Evolutionary conservation across 805 yeast genomes (phyloP), one percentile per base, ranked within the genome.

Genomic region (Candida orba): DNA sequence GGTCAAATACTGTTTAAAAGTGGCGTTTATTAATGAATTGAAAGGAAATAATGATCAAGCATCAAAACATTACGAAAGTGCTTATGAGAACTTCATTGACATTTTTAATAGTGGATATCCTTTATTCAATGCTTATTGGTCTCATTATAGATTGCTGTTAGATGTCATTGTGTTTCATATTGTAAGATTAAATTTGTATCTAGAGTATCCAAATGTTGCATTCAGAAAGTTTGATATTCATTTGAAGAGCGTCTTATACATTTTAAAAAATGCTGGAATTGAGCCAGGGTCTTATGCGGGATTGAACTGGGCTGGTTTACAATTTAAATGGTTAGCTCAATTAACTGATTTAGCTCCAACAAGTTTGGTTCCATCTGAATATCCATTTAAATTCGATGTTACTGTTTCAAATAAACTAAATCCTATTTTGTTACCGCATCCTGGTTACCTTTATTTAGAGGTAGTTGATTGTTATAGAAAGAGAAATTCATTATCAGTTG

Each of bases 161-260:
- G 95, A 87, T 54, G 58, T 77, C 4, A 54, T 76, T 6, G 80
- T 83, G 0, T 68, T 82, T 40, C 84, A 82, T 52, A 78, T 85
- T 9, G 75, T 76, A 8, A 71, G 84, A 48, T 66, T 79, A 1
- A 75, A 78, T 51, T 66, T 85, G 23, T 77, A 83, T 13, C 45
- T 76, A 13, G 84, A 76, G 35, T 78, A 75, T 47, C 72, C 83
- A 1, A 68, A 78, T 33, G 52, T 68, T 39, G 86, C 90, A 0
- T 75, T 78, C 52, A 67, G 72, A 46, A 83, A 79, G 57, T 87
- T 85, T 56, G 71, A 71, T 33, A 68, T 75, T 17, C 96, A 87
- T 63, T 55, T 84, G 2, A 69, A 70, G 29, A 74, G 73, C 39
- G 76, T 82, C 1, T 51, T 68, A 8, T 61, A 65, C 8, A 54